Evolutionary conservation across 2,329 filamentous ascomycete genomes (phyloP).

Genomic region (Neonectria sp.): DNA sequence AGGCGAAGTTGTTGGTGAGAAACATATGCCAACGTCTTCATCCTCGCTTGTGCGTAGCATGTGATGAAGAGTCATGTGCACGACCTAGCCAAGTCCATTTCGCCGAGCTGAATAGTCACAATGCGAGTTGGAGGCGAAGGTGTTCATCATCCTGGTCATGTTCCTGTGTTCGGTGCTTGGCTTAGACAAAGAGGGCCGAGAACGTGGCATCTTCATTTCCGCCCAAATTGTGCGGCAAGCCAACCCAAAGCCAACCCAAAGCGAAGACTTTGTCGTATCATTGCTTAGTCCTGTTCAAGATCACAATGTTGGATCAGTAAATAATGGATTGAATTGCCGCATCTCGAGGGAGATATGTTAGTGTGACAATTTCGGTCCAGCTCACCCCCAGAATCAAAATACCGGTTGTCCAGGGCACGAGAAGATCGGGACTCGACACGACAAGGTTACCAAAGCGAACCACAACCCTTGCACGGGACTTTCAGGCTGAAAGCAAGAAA

Average conservation of each 20-base stretch:
- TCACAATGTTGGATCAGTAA: neutral
- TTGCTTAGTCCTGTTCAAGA: neutral
- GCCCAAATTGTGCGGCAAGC: neutral
- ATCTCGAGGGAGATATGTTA: neutral
- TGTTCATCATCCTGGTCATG: neutral
- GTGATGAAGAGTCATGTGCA: neutral
- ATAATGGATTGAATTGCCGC: neutral
- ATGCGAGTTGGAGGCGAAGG: neutral
- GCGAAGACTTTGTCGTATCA: no score
- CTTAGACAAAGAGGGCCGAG: neutral
- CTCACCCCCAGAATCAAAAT: neutral
- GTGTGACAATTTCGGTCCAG: neutral
- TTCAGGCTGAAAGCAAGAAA: neutral
- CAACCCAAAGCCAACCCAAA: neutral
- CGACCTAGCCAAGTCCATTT: neutral
- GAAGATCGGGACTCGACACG: neutral
- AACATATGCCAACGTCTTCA: neutral
- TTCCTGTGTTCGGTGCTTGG: neutral
- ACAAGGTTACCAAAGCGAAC: neutral
- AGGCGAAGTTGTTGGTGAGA: neutral
- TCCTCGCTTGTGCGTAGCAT: neutral
- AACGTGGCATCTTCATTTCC: neutral
- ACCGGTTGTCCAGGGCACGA: no score
- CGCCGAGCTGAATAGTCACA: neutral
- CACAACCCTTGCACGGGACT: neutral